Evolutionary conservation across 495 filamentous ascomycete genomes (phyloP).

Genomic region (Neurospora terricola): DNA sequence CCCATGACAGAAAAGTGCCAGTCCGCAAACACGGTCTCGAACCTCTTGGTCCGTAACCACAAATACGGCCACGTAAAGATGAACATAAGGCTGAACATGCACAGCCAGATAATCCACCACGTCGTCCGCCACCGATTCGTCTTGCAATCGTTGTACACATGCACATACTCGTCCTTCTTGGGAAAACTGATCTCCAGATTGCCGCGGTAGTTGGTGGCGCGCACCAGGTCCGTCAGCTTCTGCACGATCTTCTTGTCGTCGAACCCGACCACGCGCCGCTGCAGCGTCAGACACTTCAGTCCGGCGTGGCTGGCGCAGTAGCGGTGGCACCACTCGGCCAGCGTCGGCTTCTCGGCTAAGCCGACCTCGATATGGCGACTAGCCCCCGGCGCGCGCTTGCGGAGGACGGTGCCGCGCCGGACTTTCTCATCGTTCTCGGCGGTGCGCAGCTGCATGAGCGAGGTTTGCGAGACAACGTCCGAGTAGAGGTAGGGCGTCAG

Average conservation of each 20-base stretch:
- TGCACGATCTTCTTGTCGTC: conserved; percentile 35
- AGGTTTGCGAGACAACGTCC: conserved; percentile 19
- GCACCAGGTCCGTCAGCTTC: conserved; percentile 37
- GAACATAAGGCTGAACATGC: conserved; percentile 51
- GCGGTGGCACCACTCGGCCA: conserved; percentile 46
- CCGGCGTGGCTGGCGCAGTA: conserved; percentile 40
- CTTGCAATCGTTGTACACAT: conserved; percentile 44
- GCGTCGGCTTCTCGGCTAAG: conserved; percentile 25
- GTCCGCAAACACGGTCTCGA: conserved; percentile 43
- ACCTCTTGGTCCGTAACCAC: conserved; percentile 51
- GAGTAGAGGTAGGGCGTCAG: conserved; percentile 39
- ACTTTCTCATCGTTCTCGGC: conserved; percentile 30
- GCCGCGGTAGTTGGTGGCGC: conserved; percentile 52
- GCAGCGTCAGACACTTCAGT: conserved; percentile 42
- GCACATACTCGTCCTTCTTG: conserved; percentile 33
- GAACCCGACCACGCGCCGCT: conserved; percentile 40
- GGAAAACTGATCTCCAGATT: conserved; percentile 42
- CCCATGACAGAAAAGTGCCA: conserved; percentile 38
- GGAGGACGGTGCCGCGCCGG: conserved; percentile 31
- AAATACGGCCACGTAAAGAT: conserved; percentile 54
- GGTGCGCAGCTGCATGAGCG: conserved; percentile 24
- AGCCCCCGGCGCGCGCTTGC: conserved; percentile 29
- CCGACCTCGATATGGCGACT: conserved; percentile 30
- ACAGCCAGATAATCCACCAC: conserved; percentile 46
- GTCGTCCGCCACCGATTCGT: conserved; percentile 49